Evolutionary conservation across 768 basidiomycete genomes (phyloP).

Genomic region (Floccularia luteovirens): DNA sequence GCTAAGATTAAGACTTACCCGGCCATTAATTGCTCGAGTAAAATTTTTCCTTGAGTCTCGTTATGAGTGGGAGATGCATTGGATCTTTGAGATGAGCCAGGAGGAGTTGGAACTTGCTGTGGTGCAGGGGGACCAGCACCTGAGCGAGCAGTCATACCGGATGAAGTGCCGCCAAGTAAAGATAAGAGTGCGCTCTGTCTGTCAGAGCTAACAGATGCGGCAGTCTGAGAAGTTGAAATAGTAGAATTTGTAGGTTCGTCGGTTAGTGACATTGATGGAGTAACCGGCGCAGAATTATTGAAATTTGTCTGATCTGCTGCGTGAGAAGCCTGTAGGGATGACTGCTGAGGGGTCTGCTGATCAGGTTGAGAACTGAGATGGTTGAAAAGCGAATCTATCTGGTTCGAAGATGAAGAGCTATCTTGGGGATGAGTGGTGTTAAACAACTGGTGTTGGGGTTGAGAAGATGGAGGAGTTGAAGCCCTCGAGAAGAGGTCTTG

Average conservation of each 20-base stretch:
- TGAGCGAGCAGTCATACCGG: conserved; percentile 20
- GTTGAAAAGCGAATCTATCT: conserved; percentile 67
- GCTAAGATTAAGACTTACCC: conserved; percentile 43
- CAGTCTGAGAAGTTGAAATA: conserved; percentile 30
- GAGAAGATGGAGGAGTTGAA: conserved; percentile 38
- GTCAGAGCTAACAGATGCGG: conserved; percentile 52
- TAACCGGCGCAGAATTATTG: conserved; percentile 23
- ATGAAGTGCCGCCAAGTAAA: conserved; percentile 47
- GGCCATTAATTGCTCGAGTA: conserved; percentile 77
- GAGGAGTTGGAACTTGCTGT: conserved; percentile 68
- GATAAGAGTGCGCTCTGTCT: conserved; percentile 72
- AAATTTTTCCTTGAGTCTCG: conserved; percentile 64
- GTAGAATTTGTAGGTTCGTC: conserved; percentile 37
- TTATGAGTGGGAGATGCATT: conserved; percentile 49
- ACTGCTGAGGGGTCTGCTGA: conserved; percentile 20
- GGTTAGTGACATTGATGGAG: conserved; percentile 35
- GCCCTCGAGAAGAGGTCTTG: conserved; percentile 50
- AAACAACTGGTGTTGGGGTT: conserved; percentile 19
- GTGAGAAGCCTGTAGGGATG: conserved; percentile 12
- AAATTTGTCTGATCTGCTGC: conserved; percentile 17
- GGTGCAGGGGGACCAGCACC: conserved; percentile 21
- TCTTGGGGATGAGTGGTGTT: conserved; percentile 25
- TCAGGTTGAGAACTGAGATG: conserved; percentile 35
- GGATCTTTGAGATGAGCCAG: conserved; percentile 49
- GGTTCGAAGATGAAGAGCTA: conserved; percentile 40